Conservation (phyloP, 345 rosid genomes). For the Psidium guajava region DNA sequence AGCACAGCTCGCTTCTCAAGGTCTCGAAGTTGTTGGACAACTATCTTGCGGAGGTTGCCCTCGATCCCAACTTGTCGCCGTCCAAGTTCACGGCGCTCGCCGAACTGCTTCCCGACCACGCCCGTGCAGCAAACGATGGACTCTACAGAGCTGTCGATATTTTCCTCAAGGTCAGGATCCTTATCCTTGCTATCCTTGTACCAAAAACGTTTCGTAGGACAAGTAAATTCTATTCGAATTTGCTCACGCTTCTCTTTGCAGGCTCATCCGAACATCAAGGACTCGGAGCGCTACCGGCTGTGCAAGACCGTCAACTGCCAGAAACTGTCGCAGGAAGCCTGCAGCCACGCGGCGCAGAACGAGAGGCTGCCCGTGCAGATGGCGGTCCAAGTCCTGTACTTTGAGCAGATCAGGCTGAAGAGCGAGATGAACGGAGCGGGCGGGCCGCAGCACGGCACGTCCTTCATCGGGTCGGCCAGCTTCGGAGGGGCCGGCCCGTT, state of each 20-base stretch:
- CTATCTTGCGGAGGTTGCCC: constrained; percentile 83
- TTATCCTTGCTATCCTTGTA: neutral
- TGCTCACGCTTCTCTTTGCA: constrained; percentile 1
- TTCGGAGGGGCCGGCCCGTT: constrained; percentile 22
- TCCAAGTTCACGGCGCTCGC: constrained; percentile 73
- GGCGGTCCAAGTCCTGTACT: constrained; percentile 90
- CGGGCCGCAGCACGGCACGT: constrained; percentile 19
- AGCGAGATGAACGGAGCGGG: constrained; percentile 72
- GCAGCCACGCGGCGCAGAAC: constrained; percentile 95
- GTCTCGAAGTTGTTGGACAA: constrained; percentile 84
- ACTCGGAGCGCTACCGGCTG: constrained; percentile 71
- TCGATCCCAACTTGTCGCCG: constrained; percentile 61
- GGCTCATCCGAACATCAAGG: constrained; percentile 91
- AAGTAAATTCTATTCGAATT: neutral
- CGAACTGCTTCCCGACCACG: constrained; percentile 88
- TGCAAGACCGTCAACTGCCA: constrained; percentile 89
- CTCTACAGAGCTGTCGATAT: constrained; percentile 84
- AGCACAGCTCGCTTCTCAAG: constrained; percentile 79
- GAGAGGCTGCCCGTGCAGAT: constrained; percentile 90
- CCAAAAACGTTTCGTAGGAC: neutral
- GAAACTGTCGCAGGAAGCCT: constrained; percentile 92
- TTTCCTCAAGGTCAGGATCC: constrained; percentile 58
- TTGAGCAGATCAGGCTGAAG: constrained; percentile 81
- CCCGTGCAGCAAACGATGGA: constrained; percentile 72
- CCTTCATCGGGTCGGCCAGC: constrained; percentile 33